A percentile compares a stretch with the other conserved stretches of the same genome.
phyloP scores from a whole-genome alignment of 164 flowering plant species.

The Brasenia schreberi region DNA sequence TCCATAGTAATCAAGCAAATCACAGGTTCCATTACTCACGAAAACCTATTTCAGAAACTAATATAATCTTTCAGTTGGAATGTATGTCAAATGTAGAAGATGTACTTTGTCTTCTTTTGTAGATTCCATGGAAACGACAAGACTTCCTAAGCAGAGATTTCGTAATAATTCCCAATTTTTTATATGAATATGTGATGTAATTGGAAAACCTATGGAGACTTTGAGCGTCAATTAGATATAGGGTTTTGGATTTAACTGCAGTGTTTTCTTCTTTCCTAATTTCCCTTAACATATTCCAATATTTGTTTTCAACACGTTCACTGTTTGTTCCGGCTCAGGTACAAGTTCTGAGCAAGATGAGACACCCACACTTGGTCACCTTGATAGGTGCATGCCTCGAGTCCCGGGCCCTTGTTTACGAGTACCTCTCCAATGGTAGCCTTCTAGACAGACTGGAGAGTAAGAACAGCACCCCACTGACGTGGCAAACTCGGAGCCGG shows the following conservation, averaged over 20 bases:
- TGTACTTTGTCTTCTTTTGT: no score
- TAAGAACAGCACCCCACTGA: conserved; percentile 52
- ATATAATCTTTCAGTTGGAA: no score
- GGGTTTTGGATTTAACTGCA: neutral
- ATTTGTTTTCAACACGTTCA: neutral
- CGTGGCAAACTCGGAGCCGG: conserved; percentile 71
- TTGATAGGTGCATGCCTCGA: conserved; percentile 85
- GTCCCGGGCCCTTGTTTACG: conserved; percentile 54
- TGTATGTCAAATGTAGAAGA: no score
- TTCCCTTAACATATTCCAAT: neutral
- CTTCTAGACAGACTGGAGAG: conserved; percentile 78
- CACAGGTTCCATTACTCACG: no score
- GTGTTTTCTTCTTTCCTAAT: neutral
- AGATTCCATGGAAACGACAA: no score
- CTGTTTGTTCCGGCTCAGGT: conserved; percentile 26
- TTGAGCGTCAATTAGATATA: neutral
- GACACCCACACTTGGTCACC: conserved; percentile 84
- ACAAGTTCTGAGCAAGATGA: conserved; percentile 56
- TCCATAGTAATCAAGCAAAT: no score
- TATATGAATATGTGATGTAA: no score
- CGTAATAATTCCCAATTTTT: no score
- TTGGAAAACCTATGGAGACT: neutral
- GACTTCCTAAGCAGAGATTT: no score
- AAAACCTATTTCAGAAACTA: no score
- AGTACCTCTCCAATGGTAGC: conserved; percentile 75